phyloP scores from a whole-genome alignment of 495 filamentous ascomycete species.

The Aspergillus haitiensis region DNA sequence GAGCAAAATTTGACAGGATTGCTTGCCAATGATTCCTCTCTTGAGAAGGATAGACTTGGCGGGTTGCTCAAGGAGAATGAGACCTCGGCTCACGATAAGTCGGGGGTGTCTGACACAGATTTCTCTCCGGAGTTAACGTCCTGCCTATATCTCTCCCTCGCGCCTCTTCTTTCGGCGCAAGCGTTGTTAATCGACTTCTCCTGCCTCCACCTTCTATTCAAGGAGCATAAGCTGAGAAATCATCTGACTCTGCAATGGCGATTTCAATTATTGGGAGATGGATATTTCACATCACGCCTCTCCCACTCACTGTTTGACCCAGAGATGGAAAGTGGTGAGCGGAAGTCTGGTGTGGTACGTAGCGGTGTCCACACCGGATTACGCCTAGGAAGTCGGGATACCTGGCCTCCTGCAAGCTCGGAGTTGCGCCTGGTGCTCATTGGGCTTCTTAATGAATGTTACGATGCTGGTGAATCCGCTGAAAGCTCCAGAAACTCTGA shows the following conservation, averaged over 20 bases:
- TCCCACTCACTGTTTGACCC: constrained; percentile 83
- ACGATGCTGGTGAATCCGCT: constrained; percentile 37
- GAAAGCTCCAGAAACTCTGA: constrained; percentile 27
- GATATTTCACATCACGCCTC: constrained; percentile 75
- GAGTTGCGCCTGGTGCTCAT: constrained; percentile 86
- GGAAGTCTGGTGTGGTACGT: constrained; percentile 63
- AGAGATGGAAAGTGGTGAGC: constrained; percentile 77
- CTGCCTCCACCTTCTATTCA: constrained; percentile 78
- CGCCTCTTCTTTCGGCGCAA: constrained; percentile 70
- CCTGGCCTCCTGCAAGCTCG: constrained; percentile 91
- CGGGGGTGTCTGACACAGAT: constrained; percentile 12
- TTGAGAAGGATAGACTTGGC: constrained; percentile 35
- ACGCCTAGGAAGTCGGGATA: constrained; percentile 70
- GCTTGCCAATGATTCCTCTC: constrained; percentile 26
- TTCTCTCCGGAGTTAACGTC: constrained; percentile 73
- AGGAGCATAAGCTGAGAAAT: constrained; percentile 65
- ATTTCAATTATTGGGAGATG: constrained; percentile 82
- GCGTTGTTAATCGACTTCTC: constrained; percentile 72
- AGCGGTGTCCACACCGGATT: constrained; percentile 76
- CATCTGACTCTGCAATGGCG: constrained; percentile 75
- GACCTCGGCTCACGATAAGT: constrained; percentile 10
- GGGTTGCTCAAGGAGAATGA: constrained; percentile 28
- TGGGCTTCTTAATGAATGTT: constrained; percentile 79
- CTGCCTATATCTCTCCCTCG: constrained; percentile 71
- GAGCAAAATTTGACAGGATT: constrained; percentile 26